Percentiles rank a stretch among this genome's conserved stretches.
Evolutionary conservation across 352 stramenopile species (phyloP).

Genomic region (Pythium brassicae): DNA sequence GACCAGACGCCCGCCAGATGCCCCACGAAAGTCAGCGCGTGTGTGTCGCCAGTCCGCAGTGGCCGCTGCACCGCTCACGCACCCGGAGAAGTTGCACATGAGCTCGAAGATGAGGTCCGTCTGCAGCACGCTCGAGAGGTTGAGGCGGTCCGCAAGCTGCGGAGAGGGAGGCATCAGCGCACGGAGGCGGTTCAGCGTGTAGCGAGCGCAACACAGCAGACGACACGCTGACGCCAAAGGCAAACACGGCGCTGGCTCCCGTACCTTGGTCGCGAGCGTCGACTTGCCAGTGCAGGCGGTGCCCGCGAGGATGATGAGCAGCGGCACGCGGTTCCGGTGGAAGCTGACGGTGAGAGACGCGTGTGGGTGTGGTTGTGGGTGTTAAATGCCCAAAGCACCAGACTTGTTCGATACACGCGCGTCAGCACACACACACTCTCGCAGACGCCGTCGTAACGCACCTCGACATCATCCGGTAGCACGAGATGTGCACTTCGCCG

Average conservation of each 20-base stretch:
- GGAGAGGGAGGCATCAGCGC: background rate
- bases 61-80: background rate
- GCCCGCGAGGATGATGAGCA: slow-evolving; percentile 81
- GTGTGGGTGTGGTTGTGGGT: background rate
- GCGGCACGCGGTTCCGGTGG: slow-evolving; percentile 75
- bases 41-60: background rate
- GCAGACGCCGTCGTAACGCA: slow-evolving; percentile 12
- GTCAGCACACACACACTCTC: background rate
- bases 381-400: background rate
- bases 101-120: slow-evolving; percentile 87
- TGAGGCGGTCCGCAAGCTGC: slow-evolving; percentile 79
- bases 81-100: slow-evolving; percentile 90
- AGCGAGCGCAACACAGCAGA: too few species aligned
- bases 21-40: too few species aligned
- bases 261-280: slow-evolving; percentile 79
- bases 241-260: too few species aligned
- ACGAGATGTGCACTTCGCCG: slow-evolving; percentile 74
- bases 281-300: slow-evolving; percentile 85
- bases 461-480: slow-evolving; percentile 88
- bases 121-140: slow-evolving; percentile 84
- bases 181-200: too few species aligned
- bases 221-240: too few species aligned
- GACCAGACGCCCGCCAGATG: too few species aligned
- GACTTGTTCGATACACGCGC: too few species aligned
- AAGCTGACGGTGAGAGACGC: slow-evolving; percentile 41